phyloP scores from a whole-genome alignment of 768 basidiomycete species.

The Serpula lacrymans region DNA sequence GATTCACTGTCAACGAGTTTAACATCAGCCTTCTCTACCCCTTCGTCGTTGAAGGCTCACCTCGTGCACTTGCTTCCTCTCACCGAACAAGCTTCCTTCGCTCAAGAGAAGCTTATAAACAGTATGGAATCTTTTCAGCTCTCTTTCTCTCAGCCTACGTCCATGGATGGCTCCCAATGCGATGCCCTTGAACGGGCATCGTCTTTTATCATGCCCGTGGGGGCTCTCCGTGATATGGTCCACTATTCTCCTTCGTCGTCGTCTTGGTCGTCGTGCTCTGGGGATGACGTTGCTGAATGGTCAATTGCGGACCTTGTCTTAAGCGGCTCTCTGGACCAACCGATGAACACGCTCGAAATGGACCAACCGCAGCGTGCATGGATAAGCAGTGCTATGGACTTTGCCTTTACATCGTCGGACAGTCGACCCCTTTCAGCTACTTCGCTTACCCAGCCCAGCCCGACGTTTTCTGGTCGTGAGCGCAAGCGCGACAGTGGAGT shows the following conservation, averaged over 20 bases:
- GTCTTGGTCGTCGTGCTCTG: slow-evolving; percentile 7
- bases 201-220: slow-evolving; percentile 26
- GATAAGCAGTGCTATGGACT: slow-evolving; percentile 28
- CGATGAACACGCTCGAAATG: slow-evolving; percentile 4
- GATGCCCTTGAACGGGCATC: slow-evolving; percentile 18
- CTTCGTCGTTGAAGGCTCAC: slow-evolving; percentile 16
- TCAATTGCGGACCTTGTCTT: slow-evolving; percentile 32
- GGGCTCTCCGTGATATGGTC: slow-evolving; percentile 21
- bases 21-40: slow-evolving; percentile 5
- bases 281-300: slow-evolving; percentile 19
- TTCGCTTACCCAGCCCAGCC: slow-evolving; percentile 7
- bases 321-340: slow-evolving; percentile 30
- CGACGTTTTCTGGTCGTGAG: slow-evolving; percentile 6
- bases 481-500: slow-evolving; percentile 1
- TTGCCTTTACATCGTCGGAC: slow-evolving; percentile 23
- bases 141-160: slow-evolving; percentile 23
- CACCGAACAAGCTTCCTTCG: slow-evolving; percentile 6
- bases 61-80: slow-evolving; percentile 30
- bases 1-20: slow-evolving; percentile 11
- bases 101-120: slow-evolving; percentile 28
- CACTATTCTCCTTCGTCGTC: slow-evolving; percentile 3
- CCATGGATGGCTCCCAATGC: slow-evolving; percentile 4
- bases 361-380: slow-evolving; percentile 24
- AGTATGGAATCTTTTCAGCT: slow-evolving; percentile 36
- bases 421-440: neutral